Percentiles rank a stretch among this genome's conserved stretches.
phyloP scores from a whole-genome alignment of 1,284 basidiomycete genomes.

The Cutaneotrichosporon spelunceum region DNA sequence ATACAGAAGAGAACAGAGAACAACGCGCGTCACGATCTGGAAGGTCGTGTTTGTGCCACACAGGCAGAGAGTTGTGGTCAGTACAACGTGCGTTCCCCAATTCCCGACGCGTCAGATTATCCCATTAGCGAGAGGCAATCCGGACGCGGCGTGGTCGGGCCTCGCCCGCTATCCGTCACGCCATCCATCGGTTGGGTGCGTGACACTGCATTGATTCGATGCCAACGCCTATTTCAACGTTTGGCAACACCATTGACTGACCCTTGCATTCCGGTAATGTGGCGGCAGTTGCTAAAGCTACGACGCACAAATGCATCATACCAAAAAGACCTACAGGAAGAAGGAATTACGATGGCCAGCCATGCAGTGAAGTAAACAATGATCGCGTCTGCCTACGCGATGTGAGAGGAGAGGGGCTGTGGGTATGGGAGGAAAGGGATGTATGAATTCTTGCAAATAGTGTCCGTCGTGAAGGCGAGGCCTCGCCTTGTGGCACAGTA shows the following conservation, averaged over 20 bases:
- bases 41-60: not conserved
- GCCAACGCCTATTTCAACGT: not conserved
- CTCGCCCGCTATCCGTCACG: not conserved
- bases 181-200: not conserved
- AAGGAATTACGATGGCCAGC: slow-evolving; percentile 24
- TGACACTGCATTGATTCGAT: not conserved
- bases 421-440: slow-evolving; percentile 1
- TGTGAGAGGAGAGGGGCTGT: not conserved
- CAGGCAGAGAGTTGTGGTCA: too few relatives aligned
- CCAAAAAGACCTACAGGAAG: slow-evolving; percentile 18
- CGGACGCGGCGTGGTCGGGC: too few relatives aligned
- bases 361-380: slow-evolving; percentile 22
- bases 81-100: not conserved
- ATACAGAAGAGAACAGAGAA: not conserved
- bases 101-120: not conserved
- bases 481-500: slow-evolving; percentile 3
- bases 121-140: too few relatives aligned
- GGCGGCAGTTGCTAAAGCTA: not conserved
- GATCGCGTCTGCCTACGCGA: slow-evolving; percentile 25
- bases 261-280: not conserved
- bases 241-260: too few relatives aligned
- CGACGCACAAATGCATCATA: slow-evolving; percentile 22
- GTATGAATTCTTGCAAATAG: not conserved
- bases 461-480: slow-evolving; percentile 4
- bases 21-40: not conserved